Evolutionary conservation across 345 rosid genomes (phyloP).

Genomic region (Citrus sp.): DNA sequence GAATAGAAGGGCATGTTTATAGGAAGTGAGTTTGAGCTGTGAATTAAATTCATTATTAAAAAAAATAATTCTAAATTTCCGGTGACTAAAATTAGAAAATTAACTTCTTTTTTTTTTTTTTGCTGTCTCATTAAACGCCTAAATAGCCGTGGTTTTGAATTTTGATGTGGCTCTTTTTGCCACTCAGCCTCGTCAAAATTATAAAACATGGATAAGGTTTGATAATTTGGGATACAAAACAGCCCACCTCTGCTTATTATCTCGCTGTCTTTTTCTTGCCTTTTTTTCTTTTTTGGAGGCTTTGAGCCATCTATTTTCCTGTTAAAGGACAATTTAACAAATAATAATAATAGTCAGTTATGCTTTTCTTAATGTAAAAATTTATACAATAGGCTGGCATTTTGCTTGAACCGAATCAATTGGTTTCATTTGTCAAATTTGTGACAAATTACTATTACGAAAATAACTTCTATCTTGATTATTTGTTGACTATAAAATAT

Average conservation of each 20-base stretch:
- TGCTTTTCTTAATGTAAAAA: too few relatives aligned
- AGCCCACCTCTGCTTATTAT: background rate
- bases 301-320: background rate
- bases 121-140: background rate
- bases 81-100: background rate
- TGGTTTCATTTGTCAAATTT: too few relatives aligned
- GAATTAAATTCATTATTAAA: background rate
- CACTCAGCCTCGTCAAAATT: background rate
- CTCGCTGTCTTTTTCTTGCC: background rate
- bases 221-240: background rate
- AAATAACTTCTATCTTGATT: too few relatives aligned
- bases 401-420: too few relatives aligned
- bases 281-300: background rate
- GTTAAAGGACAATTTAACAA: background rate
- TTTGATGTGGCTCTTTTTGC: background rate
- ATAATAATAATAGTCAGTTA: background rate
- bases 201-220: background rate
- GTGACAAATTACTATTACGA: too few relatives aligned
- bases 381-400: too few relatives aligned
- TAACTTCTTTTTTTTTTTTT: too few relatives aligned
- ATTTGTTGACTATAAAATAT: too few relatives aligned
- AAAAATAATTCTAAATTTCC: background rate
- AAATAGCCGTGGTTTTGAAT: background rate
- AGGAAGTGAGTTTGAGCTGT: background rate
- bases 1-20: background rate